These are phyloP conservation scores for Straminergon stramineum DNA, from an alignment of 225 moss, liverwort and hornwort species.

Conservation along the genomic window DNA sequence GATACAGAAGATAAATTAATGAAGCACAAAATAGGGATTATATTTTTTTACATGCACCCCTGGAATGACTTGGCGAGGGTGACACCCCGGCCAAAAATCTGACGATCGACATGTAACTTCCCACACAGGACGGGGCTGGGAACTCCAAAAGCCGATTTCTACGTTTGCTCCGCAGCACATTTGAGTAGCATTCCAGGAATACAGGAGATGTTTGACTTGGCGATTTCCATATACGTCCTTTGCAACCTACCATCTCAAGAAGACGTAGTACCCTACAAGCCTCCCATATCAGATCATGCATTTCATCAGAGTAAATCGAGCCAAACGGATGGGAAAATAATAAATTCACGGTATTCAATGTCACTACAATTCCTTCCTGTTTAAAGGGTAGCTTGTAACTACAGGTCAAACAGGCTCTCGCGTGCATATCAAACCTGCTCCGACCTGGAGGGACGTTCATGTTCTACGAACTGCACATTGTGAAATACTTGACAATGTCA, in stretches of 20 bases:
- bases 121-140: not conserved
- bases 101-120: no score
- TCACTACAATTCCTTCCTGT: not conserved
- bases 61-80: no score
- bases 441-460: slow-evolving; percentile 9
- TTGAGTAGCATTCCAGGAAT: slow-evolving; percentile 8
- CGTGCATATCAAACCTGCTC: slow-evolving; percentile 3
- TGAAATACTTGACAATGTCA: not conserved
- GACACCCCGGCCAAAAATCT: no score
- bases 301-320: not conserved
- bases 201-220: slow-evolving; percentile 10
- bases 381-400: not conserved
- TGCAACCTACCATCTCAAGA: slow-evolving; percentile 23
- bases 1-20: no score
- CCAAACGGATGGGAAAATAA: no score
- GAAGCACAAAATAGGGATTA: no score
- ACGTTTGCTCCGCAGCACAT: slow-evolving; percentile 3
- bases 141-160: slow-evolving; percentile 1
- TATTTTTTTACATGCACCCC: no score
- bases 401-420: slow-evolving; percentile 13
- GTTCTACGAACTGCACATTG: slow-evolving; percentile 18
- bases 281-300: not conserved
- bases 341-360: not conserved
- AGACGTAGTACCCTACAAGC: not conserved
- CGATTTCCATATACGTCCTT: slow-evolving; percentile 22